These are phyloP conservation scores for Bryum argenteum DNA, from an alignment of 225 moss, liverwort and hornwort genomes.

Conservation along the genomic window DNA sequence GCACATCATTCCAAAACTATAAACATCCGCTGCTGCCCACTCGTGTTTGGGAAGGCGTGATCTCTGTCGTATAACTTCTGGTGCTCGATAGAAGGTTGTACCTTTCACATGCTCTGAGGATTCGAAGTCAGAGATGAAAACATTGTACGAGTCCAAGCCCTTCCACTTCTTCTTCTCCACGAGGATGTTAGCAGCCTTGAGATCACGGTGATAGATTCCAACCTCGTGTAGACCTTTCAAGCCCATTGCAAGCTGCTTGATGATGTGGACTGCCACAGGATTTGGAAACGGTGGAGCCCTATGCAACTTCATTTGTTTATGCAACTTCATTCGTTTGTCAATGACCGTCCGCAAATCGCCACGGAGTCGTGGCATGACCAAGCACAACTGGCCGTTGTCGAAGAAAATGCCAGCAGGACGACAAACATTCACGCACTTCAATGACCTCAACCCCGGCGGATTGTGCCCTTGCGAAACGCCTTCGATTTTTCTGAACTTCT, in stretches of 20 bases:
- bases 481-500: background rate
- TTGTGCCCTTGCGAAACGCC: background rate
- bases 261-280: background rate
- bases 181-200: constrained; percentile 21
- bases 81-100: background rate
- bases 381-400: background rate
- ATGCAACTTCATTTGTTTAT: background rate
- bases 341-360: background rate
- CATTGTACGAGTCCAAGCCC: background rate
- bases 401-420: background rate
- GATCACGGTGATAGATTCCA: constrained; percentile 24
- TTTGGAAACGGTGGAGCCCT: background rate
- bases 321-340: background rate
- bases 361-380: background rate
- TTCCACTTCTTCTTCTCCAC: background rate
- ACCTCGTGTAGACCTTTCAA: constrained; percentile 18
- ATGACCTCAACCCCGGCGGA: background rate
- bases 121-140: background rate
- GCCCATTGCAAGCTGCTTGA: constrained; percentile 19
- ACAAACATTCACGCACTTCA: background rate
- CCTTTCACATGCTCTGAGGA: background rate
- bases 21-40: background rate
- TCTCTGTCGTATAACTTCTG: background rate
- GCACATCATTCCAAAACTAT: no score
- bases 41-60: background rate